phyloP scores from a whole-genome alignment of 805 yeast genomes.

The Ogataea dorogensis region DNA sequence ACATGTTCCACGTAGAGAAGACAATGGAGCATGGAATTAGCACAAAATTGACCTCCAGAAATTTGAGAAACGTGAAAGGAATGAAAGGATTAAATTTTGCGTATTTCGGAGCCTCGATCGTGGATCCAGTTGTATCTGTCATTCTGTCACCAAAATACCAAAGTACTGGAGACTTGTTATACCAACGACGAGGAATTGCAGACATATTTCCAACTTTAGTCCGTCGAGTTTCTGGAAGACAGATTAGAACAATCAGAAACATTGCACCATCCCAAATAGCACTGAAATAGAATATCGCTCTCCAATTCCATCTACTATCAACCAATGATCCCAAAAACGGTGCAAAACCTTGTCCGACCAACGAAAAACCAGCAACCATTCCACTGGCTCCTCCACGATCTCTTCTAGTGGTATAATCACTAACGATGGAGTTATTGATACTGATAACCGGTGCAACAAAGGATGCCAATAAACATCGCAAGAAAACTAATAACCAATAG shows the following conservation, averaged over 20 bases:
- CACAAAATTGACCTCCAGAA: slow-evolving; percentile 38
- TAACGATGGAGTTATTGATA: slow-evolving; percentile 65
- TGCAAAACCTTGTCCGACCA: slow-evolving; percentile 76
- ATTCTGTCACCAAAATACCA: slow-evolving; percentile 31
- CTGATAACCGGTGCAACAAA: slow-evolving; percentile 78
- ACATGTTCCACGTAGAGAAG: slow-evolving; percentile 69
- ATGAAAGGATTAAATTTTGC: slow-evolving; percentile 29
- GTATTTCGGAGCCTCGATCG: slow-evolving; percentile 17
- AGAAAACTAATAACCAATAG: slow-evolving; percentile 60
- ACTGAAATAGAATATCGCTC: slow-evolving; percentile 75
- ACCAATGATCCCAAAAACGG: slow-evolving; percentile 62
- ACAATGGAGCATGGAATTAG: slow-evolving; percentile 60
- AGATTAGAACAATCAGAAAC: slow-evolving; percentile 31
- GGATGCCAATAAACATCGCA: slow-evolving; percentile 75
- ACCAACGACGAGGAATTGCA: slow-evolving; percentile 43
- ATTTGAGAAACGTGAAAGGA: slow-evolving; percentile 19
- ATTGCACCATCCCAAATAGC: slow-evolving; percentile 60
- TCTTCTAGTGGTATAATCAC: slow-evolving; percentile 64
- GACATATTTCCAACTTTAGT: slow-evolving; percentile 75
- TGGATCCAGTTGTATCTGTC: slow-evolving; percentile 29
- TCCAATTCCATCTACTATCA: slow-evolving; percentile 63
- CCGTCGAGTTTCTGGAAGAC: slow-evolving; percentile 76
- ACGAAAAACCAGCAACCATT: slow-evolving; percentile 57
- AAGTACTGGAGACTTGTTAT: slow-evolving; percentile 48
- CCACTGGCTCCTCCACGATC: slow-evolving; percentile 76